Base-by-base conservation (phyloP, 78 protist species). In the Dictyostelium brefeldianum region DNA sequence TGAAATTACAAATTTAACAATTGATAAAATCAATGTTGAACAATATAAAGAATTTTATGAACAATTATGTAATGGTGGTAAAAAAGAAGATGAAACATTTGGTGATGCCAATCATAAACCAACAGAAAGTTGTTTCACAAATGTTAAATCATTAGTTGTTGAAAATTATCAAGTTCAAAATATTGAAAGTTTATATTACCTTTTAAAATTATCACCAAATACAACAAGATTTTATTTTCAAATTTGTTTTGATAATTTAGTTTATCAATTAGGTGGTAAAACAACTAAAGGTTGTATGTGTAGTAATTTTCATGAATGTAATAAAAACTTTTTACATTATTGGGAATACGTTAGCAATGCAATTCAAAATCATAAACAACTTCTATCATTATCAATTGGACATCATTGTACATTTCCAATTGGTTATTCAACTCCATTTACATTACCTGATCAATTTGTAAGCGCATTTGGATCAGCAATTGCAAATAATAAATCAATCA, bases 401-500 rank as follows among this genome's bases (percentile, higher is more conserved):
- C 73, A 65, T 25, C 73, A 65, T 29, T 65, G 73, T 29, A 65
- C 73, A 27, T 65, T 1, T 29, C 73, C 73, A 65, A 65, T 65
- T 5, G 73, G 46, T 10, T 65, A 65, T 29, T 1, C 46, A 0
- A 29, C 36, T 14, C 47, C 1, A 22, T 65, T 65, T 29, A 27
- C 17, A 65, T 29, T 65, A 65, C 46, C 73, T 25, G 11, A 5
- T 3, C 3, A 65, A 4, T 65, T 65, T 65, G 29, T 65, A 12
- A 15, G 27, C 6, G 14, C 17, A 29, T 65, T 65, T 65, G 73
- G 73, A 12, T 29, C 20, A 29, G 5, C 47, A 14, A 65, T 65
- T 65, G 73, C 47, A 29, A 65, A 65, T 14, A 65, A 65, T 29
- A 65, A 65, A 29, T 65, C 73, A 65, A 65, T 65, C 12, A 65